Percentiles rank a stretch among this genome's conserved stretches.
phyloP scores from a whole-genome alignment of 2,329 filamentous ascomycete species.

The Sporothrix dimorphospora region DNA sequence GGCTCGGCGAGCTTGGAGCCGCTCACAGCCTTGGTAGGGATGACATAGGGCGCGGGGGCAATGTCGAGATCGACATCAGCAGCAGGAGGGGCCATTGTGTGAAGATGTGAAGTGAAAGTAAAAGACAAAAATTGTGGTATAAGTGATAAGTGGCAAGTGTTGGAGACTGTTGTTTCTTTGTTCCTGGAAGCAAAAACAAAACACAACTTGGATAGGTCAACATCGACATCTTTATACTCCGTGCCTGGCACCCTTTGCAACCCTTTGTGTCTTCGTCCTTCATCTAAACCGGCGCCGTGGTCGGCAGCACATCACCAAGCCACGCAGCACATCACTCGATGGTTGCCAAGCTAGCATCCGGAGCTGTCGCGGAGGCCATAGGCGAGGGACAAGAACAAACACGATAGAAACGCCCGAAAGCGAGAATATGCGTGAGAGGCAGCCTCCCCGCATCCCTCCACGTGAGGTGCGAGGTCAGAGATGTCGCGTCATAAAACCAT shows the following conservation, averaged over 20 bases:
- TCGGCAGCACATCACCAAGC: constrained; percentile 25
- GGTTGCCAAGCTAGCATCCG: neutral
- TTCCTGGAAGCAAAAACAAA: neutral
- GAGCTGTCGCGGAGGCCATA: neutral
- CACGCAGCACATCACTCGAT: constrained; percentile 14
- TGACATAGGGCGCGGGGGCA: constrained; percentile 27
- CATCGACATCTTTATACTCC: constrained; percentile 15
- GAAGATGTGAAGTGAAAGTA: neutral
- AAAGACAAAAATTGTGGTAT: neutral
- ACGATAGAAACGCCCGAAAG: neutral
- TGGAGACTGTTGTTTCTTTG: neutral
- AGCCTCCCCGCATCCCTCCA: neutral
- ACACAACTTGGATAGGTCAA: neutral
- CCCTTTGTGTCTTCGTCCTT: neutral
- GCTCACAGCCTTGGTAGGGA: constrained; percentile 33
- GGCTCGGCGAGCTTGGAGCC: constrained; percentile 35
- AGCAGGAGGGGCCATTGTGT: constrained; percentile 38
- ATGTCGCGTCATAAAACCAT: constrained; percentile 23
- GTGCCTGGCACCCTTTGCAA: neutral
- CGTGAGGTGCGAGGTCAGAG: constrained; percentile 23
- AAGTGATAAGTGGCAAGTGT: neutral
- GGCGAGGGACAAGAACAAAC: neutral
- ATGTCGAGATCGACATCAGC: constrained; percentile 38
- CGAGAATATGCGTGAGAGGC: neutral
- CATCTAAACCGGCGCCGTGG: constrained; percentile 6